Conservation (phyloP, 108 stramenopile genomes). For the Craspedostauros australis region DNA sequence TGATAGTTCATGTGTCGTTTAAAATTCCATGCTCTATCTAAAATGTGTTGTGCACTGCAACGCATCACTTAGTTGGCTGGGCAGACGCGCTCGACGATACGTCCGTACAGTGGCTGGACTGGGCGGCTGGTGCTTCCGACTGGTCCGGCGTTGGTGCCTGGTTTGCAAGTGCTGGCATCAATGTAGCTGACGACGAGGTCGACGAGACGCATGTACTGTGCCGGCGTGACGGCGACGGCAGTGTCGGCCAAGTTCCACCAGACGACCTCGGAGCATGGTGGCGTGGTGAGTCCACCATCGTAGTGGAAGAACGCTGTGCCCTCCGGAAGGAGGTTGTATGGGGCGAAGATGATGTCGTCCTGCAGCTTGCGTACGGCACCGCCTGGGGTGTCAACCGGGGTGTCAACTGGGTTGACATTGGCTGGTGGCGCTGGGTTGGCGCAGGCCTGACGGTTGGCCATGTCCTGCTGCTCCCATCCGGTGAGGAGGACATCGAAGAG, state of each 20-base stretch:
- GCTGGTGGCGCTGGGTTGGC: background rate
- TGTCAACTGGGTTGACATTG: background rate
- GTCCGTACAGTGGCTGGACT: too few relatives aligned
- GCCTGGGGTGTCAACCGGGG: background rate
- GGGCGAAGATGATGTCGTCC: background rate
- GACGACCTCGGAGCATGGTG: slow-evolving; percentile 18
- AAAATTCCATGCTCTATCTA: too few relatives aligned
- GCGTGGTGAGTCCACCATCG: slow-evolving; percentile 27
- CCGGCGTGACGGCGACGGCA: background rate
- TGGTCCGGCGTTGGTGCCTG: too few relatives aligned
- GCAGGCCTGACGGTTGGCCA: background rate
- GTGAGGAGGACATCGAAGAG: background rate
- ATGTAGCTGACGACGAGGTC: background rate
- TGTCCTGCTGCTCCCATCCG: background rate
- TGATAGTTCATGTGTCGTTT: too few relatives aligned
- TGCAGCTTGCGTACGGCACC: background rate
- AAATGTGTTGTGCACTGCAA: too few relatives aligned
- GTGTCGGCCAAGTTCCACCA: slow-evolving; percentile 12
- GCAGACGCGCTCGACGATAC: too few relatives aligned
- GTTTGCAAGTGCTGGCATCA: background rate
- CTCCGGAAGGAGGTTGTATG: background rate
- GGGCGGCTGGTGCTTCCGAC: too few relatives aligned
- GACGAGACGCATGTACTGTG: background rate
- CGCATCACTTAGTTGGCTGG: too few relatives aligned
- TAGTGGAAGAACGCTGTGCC: slow-evolving; percentile 11